Evolutionary conservation across 2,329 filamentous ascomycete species (phyloP), one percentile per base, ranked within the genome.

Genomic region (Botrytis cinerea): DNA sequence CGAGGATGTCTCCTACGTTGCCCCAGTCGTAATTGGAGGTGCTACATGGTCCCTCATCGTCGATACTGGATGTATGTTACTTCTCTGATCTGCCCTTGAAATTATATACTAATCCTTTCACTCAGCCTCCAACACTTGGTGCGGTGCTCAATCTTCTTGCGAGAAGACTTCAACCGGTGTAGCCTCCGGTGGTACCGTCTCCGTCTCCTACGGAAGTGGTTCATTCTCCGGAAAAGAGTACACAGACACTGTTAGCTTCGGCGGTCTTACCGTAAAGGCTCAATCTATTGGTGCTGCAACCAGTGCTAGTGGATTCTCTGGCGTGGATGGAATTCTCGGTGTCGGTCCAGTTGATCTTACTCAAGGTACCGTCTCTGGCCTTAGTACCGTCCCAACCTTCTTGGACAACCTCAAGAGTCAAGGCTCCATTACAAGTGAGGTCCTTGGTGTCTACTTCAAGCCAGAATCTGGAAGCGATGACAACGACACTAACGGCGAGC

Each of bases 271-370:
- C n/a, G 51, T 57, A n/a, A 9, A 57, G 14, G 28, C 51, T 57
- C 51, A 57, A 57, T 57, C 51, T n/a, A 57, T 57, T 57, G 51
- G 51, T 28, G 51, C 51, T 57, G 51, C 51, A n/a, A 28, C n/a
- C 14, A 57, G n/a, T 14, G 2, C 51, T 28, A 28, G n/a, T 28
- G 51, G 51, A 28, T 28, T 57, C n/a, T 18, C n/a, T 28, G 7
- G 6, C n/a, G 51, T 57, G n/a, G 51, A 57, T 57, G 51, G 51
- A 0, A 57, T 57, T 28, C 51, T 57, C 51, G 51, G 51, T 18
- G 51, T 57, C n/a, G 51, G 51, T 32, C 51, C 51, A 57, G n/a
- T 32, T 28, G n/a, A 2, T 14, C 51, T 57, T 18, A 57, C 51
- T 57, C 0, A 57, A n/a, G 14, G n/a, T 32, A 57, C n/a, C n/a